Conservation (phyloP, 345 rosid genomes). For the Citrus hindsii region DNA sequence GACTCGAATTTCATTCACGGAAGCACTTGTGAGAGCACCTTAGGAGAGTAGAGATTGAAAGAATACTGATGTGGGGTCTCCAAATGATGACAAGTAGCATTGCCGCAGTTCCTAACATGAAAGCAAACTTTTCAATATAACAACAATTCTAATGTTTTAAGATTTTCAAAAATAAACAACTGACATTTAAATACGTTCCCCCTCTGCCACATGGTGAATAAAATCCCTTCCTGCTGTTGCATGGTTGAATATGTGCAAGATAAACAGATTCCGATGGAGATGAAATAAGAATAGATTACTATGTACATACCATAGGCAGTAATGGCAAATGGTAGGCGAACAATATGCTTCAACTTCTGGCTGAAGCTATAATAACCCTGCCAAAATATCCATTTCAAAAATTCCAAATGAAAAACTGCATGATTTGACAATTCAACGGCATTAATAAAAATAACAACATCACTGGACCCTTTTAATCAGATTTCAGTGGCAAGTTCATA, state of each 20-base stretch:
- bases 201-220: not conserved
- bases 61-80: slow-evolving; percentile 58
- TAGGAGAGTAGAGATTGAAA: slow-evolving; percentile 57
- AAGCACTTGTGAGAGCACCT: slow-evolving; percentile 40
- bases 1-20: not conserved
- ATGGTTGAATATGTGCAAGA: not conserved
- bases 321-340: slow-evolving; percentile 84
- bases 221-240: not conserved
- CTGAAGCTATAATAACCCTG: slow-evolving; percentile 98
- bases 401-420: not conserved
- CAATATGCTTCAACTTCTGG: slow-evolving; percentile 94
- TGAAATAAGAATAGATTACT: not conserved
- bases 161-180: not conserved
- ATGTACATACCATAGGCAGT: slow-evolving; percentile 67
- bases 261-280: not conserved
- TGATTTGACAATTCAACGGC: not conserved
- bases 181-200: not conserved
- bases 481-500: not conserved
- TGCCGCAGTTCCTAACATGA: slow-evolving; percentile 73
- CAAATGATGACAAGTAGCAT: slow-evolving; percentile 88
- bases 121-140: slow-evolving; percentile 7
- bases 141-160: not conserved
- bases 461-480: not conserved
- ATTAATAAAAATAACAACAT: not conserved
- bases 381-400: slow-evolving; percentile 14